phyloP scores from a whole-genome alignment of 176 grass and related monocot genomes.

The Dendrocalamus sinicus region DNA sequence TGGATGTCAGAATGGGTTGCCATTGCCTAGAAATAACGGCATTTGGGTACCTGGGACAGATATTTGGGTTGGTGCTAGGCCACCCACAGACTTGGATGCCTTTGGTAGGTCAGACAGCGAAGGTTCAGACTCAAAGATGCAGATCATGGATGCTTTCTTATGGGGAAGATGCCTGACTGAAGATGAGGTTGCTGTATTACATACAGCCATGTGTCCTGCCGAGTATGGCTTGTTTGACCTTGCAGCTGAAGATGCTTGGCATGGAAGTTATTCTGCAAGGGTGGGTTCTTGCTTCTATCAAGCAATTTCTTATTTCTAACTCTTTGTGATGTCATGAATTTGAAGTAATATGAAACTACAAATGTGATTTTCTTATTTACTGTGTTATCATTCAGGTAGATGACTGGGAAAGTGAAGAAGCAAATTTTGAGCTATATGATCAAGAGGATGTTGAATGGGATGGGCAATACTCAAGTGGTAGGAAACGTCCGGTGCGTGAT shows the following conservation, averaged over 20 bases:
- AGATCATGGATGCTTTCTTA: conserved; percentile 97
- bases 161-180: conserved; percentile 94
- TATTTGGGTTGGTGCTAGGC: conserved; percentile 87
- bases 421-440: conserved; percentile 87
- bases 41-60: conserved; percentile 87
- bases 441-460: conserved; percentile 99
- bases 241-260: conserved; percentile 75
- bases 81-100: conserved; percentile 94
- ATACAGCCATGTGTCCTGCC: conserved; percentile 63
- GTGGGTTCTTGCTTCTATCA: conserved; percentile 43
- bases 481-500: conserved; percentile 77
- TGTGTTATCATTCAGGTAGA: conserved; percentile 60
- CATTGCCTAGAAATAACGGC: conserved; percentile 64
- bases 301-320: conserved; percentile 2
- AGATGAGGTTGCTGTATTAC: conserved; percentile 83
- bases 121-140: conserved; percentile 95
- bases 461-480: conserved; percentile 95
- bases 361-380: conserved; percentile 31
- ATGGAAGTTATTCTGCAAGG: conserved; percentile 91
- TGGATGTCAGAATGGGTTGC: conserved; percentile 87
- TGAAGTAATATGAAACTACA: conserved; percentile 29
- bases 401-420: conserved; percentile 97
- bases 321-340: conserved; percentile 42
- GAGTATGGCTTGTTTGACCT: conserved; percentile 83
- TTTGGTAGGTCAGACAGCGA: conserved; percentile 98